Base-by-base conservation (phyloP, 2,329 filamentous ascomycete species). In the Aspergillus sp. region DNA sequence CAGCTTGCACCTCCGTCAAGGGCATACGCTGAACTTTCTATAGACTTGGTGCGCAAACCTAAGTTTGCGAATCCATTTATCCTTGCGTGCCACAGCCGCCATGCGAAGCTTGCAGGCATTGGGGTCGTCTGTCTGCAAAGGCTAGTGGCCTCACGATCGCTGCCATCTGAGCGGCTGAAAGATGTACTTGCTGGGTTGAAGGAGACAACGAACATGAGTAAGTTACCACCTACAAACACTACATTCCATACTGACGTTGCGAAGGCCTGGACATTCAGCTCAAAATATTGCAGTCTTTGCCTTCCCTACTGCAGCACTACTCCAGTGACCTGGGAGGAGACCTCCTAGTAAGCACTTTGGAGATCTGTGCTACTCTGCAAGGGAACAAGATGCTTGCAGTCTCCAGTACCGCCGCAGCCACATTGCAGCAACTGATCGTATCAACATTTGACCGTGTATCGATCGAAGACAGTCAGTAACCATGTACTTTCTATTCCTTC, bases 321-420 rank as follows among this genome's bases (percentile, higher is more conserved):
- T 87, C 91, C 0, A 83, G 84, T 38, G 90, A 96, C 59, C 80
- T 99, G 39, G 88, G 89, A 61, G 92, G 90, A 2, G 90, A 94
- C 61, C 81, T 96, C 36, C 83, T 99, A 41, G 90, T 92, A 27
- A 91, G 87, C 8, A 87, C 91, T 0, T 79, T 99, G 66, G 93
- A 96, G 73, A 91, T 96, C 72, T 98, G 95, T 78, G 95, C 95
- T 62, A 89, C 91, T 54, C 79, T 99, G 52, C 93, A 98, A 77
- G 89, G 87, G 59, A 95, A 90, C 76, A 98, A 97, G 78, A 96
- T 93, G 78, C 87, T 89, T 25, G 92, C 96, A 54, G 92, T 99
- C 68, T 96, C 94, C 72, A 96, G 96, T 69, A 98, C 96, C 1
- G 95, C 95, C 8, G 92, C 94, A 25, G 95, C 95, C n/a, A 98